Percentiles rank a stretch among this genome's conserved stretches.
phyloP scores from a whole-genome alignment of 139 green algal species.

The Chlamydomonas schloesseri region DNA sequence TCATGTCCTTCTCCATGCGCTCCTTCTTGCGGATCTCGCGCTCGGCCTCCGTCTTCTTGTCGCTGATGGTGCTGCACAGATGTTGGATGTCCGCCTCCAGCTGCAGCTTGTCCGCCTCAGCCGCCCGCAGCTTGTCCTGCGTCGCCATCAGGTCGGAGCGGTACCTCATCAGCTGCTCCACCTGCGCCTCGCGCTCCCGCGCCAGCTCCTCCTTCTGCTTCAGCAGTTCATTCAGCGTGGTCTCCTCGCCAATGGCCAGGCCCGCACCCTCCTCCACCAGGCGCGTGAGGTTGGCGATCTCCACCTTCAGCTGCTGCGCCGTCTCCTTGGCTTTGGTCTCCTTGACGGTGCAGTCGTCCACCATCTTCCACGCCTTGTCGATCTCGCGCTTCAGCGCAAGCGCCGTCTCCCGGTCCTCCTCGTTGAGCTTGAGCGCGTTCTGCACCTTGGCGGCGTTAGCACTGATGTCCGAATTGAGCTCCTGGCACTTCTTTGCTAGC shows the following conservation, averaged over 20 bases:
- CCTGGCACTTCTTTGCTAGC: slow-evolving; percentile 87
- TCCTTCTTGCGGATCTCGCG: slow-evolving; percentile 78
- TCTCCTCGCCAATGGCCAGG: slow-evolving; percentile 84
- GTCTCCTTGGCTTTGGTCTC: slow-evolving; percentile 89
- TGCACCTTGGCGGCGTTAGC: slow-evolving; percentile 90
- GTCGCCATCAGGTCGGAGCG: slow-evolving; percentile 77
- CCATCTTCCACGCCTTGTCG: slow-evolving; percentile 92
- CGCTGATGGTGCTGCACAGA: slow-evolving; percentile 68
- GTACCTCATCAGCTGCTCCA: slow-evolving; percentile 81
- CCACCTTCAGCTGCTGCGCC: slow-evolving; percentile 85
- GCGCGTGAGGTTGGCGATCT: slow-evolving; percentile 86
- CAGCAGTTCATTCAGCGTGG: slow-evolving; percentile 83
- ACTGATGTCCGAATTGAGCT: slow-evolving; percentile 92
- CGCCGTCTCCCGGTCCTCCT: slow-evolving; percentile 93
- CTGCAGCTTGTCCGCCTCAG: slow-evolving; percentile 75
- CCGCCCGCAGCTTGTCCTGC: slow-evolving; percentile 73
- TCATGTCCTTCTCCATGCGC: slow-evolving; percentile 80
- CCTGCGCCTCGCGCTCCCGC: slow-evolving; percentile 80
- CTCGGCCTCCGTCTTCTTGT: slow-evolving; percentile 84
- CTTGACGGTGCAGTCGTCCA: slow-evolving; percentile 88
- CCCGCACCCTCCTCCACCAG: slow-evolving; percentile 85
- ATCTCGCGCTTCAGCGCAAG: slow-evolving; percentile 91
- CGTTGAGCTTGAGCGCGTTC: slow-evolving; percentile 89
- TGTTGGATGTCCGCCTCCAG: slow-evolving; percentile 76
- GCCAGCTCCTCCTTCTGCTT: slow-evolving; percentile 86